These are phyloP conservation scores for Starmerella floris DNA, from an alignment of 805 yeast species.

Conservation along the genomic window DNA sequence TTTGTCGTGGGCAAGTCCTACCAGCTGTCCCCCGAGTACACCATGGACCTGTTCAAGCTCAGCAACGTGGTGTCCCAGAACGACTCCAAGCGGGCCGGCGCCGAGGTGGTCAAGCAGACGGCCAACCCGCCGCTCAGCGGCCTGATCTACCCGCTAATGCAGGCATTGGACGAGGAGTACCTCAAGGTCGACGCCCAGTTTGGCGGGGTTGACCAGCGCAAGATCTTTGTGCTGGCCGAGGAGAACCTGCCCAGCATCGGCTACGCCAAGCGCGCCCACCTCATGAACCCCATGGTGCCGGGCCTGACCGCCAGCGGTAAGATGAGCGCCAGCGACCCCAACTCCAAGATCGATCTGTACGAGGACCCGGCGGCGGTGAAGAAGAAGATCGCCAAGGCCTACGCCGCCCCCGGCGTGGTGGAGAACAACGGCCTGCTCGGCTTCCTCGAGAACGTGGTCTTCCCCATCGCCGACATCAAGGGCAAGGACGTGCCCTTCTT, in stretches of 20 bases:
- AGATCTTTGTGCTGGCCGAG: constrained; percentile 92
- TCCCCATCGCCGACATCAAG: constrained; percentile 74
- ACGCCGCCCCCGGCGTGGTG: constrained; percentile 87
- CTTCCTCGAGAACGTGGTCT: constrained; percentile 68
- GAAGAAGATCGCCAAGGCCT: constrained; percentile 85
- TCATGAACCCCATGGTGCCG: constrained; percentile 98
- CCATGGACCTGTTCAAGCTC: constrained; percentile 78
- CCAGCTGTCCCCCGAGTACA: constrained; percentile 64
- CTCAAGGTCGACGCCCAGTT: constrained; percentile 85
- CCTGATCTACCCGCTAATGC: constrained; percentile 95
- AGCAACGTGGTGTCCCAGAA: constrained; percentile 80
- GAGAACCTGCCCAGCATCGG: constrained; percentile 79
- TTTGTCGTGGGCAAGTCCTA: constrained; percentile 85
- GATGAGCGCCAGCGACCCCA: constrained; percentile 98
- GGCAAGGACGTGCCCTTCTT: constrained; percentile 42
- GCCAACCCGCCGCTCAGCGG: constrained; percentile 87
- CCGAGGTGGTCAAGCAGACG: constrained; percentile 97
- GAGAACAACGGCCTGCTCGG: constrained; percentile 85
- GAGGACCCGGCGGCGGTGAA: constrained; percentile 80
- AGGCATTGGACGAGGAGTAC: constrained; percentile 89
- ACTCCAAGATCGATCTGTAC: constrained; percentile 83
- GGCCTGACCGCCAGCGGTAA: constrained; percentile 92
- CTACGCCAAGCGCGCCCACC: constrained; percentile 93
- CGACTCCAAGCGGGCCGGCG: constrained; percentile 98
- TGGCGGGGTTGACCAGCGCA: constrained; percentile 98